These are phyloP conservation scores for Atkinsonella texensis DNA, from an alignment of 2,329 filamentous ascomycete species.

Conservation along the genomic window DNA sequence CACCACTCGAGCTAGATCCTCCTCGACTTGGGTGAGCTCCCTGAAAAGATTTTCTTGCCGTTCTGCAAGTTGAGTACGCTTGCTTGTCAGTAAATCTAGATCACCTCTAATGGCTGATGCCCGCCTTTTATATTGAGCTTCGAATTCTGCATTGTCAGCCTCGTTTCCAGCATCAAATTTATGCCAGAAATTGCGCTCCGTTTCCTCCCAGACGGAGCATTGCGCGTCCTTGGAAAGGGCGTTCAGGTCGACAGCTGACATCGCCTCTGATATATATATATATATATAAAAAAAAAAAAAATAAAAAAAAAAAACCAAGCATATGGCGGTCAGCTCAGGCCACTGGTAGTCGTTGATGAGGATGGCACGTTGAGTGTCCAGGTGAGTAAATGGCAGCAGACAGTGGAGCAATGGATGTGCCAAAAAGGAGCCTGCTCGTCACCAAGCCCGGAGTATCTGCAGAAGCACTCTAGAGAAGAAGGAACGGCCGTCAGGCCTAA, in stretches of 20 bases:
- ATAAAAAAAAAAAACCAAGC: neutral
- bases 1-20: conserved; percentile 22
- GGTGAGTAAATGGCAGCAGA: neutral
- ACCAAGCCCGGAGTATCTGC: too few species aligned
- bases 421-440: neutral
- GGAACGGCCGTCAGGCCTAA: neutral
- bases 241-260: conserved; percentile 15
- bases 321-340: neutral
- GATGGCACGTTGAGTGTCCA: neutral
- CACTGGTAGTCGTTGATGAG: neutral
- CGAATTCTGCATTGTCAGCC: conserved; percentile 12
- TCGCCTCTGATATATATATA: conserved; percentile 5
- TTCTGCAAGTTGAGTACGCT: conserved; percentile 17
- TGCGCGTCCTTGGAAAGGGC: conserved; percentile 20
- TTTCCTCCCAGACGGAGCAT: conserved; percentile 23
- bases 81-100: conserved; percentile 17
- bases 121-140: conserved; percentile 15
- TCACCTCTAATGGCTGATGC: conserved; percentile 17
- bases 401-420: neutral
- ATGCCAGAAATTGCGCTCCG: conserved; percentile 24
- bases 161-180: conserved; percentile 16
- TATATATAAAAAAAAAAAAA: neutral
- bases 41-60: conserved; percentile 16
- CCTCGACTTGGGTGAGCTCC: conserved; percentile 24
- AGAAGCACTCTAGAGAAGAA: too few species aligned